These are phyloP conservation scores for Emmonsia crescens DNA, from an alignment of 2,329 filamentous ascomycete species.

Conservation along the genomic window DNA sequence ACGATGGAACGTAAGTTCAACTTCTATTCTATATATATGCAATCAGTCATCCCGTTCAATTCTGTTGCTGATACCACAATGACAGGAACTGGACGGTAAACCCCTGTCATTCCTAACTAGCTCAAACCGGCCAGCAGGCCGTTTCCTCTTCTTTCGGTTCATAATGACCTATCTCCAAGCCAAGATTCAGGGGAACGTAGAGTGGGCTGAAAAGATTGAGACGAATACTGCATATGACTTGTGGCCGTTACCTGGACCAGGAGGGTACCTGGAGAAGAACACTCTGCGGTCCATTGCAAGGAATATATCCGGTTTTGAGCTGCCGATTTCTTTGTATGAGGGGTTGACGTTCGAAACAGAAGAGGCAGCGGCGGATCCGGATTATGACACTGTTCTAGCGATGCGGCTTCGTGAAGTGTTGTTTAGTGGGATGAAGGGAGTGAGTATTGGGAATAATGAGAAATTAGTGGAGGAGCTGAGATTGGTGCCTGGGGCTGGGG, in stretches of 20 bases:
- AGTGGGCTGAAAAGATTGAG: neutral
- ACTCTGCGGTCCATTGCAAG: neutral
- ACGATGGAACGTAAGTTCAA: neutral
- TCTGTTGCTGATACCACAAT: neutral
- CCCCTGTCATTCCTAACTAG: constrained; percentile 10
- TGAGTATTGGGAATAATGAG: neutral
- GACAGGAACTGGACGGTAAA: constrained; percentile 11
- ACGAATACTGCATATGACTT: neutral
- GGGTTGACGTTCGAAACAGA: neutral
- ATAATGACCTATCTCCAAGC: constrained; percentile 12
- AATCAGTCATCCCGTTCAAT: neutral
- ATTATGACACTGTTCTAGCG: neutral
- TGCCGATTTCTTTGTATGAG: neutral
- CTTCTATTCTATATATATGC: neutral
- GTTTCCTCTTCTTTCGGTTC: constrained; percentile 15
- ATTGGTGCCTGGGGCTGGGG: neutral
- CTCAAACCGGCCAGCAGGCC: constrained; percentile 8
- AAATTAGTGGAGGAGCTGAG: neutral
- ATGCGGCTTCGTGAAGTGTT: constrained; percentile 1
- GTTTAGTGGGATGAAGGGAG: neutral
- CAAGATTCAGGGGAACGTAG: neutral
- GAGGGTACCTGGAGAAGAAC: neutral
- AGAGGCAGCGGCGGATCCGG: neutral
- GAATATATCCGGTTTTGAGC: neutral
- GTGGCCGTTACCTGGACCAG: neutral